A percentile compares a stretch with the other conserved stretches of the same genome.
Conservation (phyloP, 805 yeast genomes). For the Kluyveromyces nonfermentans region DNA sequence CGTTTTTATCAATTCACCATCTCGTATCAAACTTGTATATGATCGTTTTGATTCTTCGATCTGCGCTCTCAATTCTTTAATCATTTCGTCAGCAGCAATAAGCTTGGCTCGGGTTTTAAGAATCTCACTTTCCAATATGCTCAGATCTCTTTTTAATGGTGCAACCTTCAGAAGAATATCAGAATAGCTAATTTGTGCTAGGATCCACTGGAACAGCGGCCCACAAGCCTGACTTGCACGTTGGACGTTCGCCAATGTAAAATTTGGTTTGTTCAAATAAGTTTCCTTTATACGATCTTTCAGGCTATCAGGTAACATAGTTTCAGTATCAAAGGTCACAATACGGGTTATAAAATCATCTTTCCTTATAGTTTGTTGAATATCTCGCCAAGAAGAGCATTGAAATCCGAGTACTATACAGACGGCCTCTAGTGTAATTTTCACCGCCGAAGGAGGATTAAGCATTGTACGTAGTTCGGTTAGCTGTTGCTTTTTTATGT, state of each 20-base stretch:
- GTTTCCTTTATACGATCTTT: constrained; percentile 46
- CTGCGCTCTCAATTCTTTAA: constrained; percentile 56
- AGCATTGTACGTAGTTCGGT: constrained; percentile 84
- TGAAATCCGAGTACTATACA: constrained; percentile 71
- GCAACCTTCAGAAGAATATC: constrained; percentile 58
- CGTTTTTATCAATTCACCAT: constrained; percentile 61
- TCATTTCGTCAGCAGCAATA: constrained; percentile 73
- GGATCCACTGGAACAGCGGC: constrained; percentile 80
- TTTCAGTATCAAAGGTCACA: constrained; percentile 60
- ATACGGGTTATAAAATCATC: constrained; percentile 85
- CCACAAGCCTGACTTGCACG: constrained; percentile 96
- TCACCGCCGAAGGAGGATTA: constrained; percentile 85
- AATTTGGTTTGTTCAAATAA: constrained; percentile 56
- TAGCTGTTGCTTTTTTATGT: constrained; percentile 84
- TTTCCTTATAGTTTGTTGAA: constrained; percentile 64
- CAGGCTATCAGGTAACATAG: constrained; percentile 44
- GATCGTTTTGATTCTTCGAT: constrained; percentile 58
- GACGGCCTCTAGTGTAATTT: constrained; percentile 78
- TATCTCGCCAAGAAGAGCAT: constrained; percentile 68
- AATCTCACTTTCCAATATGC: constrained; percentile 48
- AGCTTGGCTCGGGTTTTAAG: constrained; percentile 56
- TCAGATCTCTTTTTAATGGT: constrained; percentile 65
- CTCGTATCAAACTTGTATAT: constrained; percentile 70
- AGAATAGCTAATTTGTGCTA: constrained; percentile 78
- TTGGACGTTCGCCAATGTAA: constrained; percentile 62